phyloP scores from a whole-genome alignment of 192 early-diverging fungal genomes.

The Coemansia aciculifera region DNA sequence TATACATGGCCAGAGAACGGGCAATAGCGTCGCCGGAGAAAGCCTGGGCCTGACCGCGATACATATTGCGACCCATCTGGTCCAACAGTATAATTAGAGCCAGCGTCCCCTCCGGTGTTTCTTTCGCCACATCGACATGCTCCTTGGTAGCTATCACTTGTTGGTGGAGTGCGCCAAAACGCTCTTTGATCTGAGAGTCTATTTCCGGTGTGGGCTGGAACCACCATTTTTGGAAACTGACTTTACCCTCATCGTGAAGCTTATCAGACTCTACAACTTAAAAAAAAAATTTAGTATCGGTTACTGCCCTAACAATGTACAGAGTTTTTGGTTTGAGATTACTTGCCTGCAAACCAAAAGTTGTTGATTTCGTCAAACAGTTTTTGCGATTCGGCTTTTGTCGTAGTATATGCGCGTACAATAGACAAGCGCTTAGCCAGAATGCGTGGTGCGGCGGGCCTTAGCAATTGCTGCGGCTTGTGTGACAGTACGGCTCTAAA shows the following conservation, averaged over 20 bases:
- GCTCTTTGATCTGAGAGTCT: slow-evolving; percentile 37
- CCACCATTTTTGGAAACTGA: slow-evolving; percentile 55
- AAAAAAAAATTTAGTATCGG: no score
- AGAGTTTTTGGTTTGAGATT: background rate
- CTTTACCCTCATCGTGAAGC: slow-evolving; percentile 37
- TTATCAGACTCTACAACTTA: slow-evolving; percentile 32
- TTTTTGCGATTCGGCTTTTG: slow-evolving; percentile 39
- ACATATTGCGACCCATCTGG: slow-evolving; percentile 68
- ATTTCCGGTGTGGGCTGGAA: slow-evolving; percentile 34
- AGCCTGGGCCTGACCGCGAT: slow-evolving; percentile 57
- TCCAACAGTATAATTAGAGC: slow-evolving; percentile 60
- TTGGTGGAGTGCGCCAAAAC: slow-evolving; percentile 21
- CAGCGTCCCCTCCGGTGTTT: slow-evolving; percentile 47
- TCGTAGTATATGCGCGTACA: slow-evolving; percentile 10
- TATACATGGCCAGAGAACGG: slow-evolving; percentile 54
- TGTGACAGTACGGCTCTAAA: slow-evolving; percentile 4
- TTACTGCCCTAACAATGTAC: no score
- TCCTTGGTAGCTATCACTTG: slow-evolving; percentile 22
- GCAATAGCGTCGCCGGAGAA: slow-evolving; percentile 59
- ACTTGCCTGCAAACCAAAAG: slow-evolving; percentile 45
- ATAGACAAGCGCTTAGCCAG: background rate
- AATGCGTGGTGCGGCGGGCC: background rate
- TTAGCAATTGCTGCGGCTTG: background rate
- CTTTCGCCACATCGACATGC: slow-evolving; percentile 41
- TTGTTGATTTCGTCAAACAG: slow-evolving; percentile 39